Base-by-base conservation (phyloP, 192 early-diverging fungal genomes). In the Gaertneriomyces sp. region DNA sequence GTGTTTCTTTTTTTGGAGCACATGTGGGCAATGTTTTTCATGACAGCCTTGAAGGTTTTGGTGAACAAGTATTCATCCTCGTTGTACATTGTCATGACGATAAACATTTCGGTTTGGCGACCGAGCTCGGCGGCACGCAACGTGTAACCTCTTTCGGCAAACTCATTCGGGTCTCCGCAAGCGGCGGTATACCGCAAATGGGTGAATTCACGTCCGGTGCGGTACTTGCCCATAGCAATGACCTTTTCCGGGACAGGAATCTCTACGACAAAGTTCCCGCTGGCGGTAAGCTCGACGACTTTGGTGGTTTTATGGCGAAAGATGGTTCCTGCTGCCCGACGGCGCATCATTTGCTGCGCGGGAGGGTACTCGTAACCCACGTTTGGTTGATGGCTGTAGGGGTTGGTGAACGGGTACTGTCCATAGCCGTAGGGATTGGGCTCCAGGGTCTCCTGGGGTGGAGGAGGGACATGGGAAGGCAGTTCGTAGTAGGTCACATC, bases 11-110 rank as follows among this genome's bases (percentile, higher is more conserved):
- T 83, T 68, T 89, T 90, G 50, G 85, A 84, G 68, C 89, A 91
- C 64, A 95, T 63, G 72, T 94, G 86, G 39, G 82, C 77, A 73
- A 96, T 93, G 79, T 96, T 96, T 68, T 90, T 90, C 81, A 91
- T 86, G 44, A 93, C 88, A 6, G 89, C 82, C 52, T 88, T 83
- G 85, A 90, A 91, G 0, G 94, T 93, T 63, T 91, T 85, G 66
- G 85, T 85, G 74, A 96, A 96, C 53, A 94, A 77, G 38, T 86
- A 75, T 70, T 93, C 91, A 70, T 94, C 90, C 74, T 96, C 93
- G 80, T 76, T 73, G 52, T 68, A 56, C 91, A 95, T 93, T 42
- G 92, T 94, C 71, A 95, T 81, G 57, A 94, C 92, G 60, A 94
- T 88, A 64, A 92, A 91, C 38, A 95, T 63, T 76, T 95, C 93